Evolutionary conservation across 805 yeast species (phyloP), one percentile per base, ranked within the genome.

Genomic region (Teunomyces atbi): DNA sequence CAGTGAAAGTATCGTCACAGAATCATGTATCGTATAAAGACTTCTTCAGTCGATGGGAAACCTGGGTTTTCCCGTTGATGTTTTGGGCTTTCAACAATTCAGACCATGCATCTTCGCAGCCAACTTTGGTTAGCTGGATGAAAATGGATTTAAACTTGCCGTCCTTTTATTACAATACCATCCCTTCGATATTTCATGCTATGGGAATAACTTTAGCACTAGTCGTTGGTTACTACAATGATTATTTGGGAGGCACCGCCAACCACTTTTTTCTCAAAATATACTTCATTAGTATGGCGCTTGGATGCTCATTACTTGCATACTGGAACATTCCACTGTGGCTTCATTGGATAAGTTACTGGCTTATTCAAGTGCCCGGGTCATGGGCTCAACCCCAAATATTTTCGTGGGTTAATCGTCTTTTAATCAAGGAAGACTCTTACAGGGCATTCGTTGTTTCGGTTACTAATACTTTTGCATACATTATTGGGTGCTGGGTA

Each of bases 111-210:
- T 48, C 39, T 23, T 40, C 64, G 4, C 76, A 70, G 44, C 79
- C 78, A 13, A 68, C 79, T 0, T 66, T 77, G 49, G 61, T 65
- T 16, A 59, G 71, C 5, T 78, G 81, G 81, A 76, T 72, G 62
- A 69, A 69, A 48, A 50, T 48, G 27, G 69, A 63, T 32, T 57
- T 67, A 32, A 55, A 60, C 6, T 59, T 72, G 36, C 49, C 64
- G 1, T 55, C 72, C 0, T 53, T 53, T 11, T 50, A 65, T 43
- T 74, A 73, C 51, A 74, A 76, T 48, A 63, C 59, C 6, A 70
- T 68, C 45, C 79, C 79, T 1, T 65, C 77, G 1, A 58, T 65
- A 5, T 52, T 72, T 11, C 54, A 61, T 30, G 78, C 70, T 15
- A 57, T 63, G 6, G 72, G 73, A 5, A 74, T 76, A 37, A 71